Evolutionary conservation across 176 grass and related monocot genomes (phyloP), one percentile per base, ranked within the genome.

Genomic region (Alopecurus myosuroides): DNA sequence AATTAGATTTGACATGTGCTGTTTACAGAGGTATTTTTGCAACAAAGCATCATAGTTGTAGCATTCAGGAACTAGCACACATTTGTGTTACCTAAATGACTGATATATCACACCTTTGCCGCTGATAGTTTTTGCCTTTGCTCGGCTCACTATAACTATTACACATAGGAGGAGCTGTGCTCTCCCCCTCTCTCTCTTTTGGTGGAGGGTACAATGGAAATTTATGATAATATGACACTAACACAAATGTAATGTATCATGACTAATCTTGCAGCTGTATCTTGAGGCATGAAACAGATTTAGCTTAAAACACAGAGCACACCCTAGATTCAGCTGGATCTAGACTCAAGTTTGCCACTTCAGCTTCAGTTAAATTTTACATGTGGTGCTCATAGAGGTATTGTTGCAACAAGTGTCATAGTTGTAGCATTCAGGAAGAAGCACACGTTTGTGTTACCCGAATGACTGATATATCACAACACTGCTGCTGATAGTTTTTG

Each of bases 291-390:
- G 60, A 39, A 37, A 35, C 6, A 49, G 19, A 30, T 19, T 74
- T 61, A 44, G 30, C 62, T 81, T 77, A 91, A 69, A 91, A 87
- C 35, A 92, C 86, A 7, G 86, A 83, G 41, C 86, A 92, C 29
- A 25, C 33, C 23, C 74, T 66, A 31, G 60, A 3, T 63, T 63
- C 60, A 63, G 60, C 6, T 63, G 60, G 60, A 23, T 80, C 76
- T 1, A 29, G 22, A 23, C 81, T 70, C 81, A 87, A 80, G 41
- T 77, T 13, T 12, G 92, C 36, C 19, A 85, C 89, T 86, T 90
- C 79, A 1, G 92, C 83, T 48, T 79, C 58, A 37, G 29, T 36
- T 11, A 13, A 49, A 29, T 30, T 78, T 35, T 4, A 63, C 5
- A 83, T 55, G 9, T n/a, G 13, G 67, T 52, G 60, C 58, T 81